A percentile compares a stretch with the other conserved stretches of the same genome.
Evolutionary conservation across 306 rosid genomes (phyloP).

Genomic region (Senna tora): DNA sequence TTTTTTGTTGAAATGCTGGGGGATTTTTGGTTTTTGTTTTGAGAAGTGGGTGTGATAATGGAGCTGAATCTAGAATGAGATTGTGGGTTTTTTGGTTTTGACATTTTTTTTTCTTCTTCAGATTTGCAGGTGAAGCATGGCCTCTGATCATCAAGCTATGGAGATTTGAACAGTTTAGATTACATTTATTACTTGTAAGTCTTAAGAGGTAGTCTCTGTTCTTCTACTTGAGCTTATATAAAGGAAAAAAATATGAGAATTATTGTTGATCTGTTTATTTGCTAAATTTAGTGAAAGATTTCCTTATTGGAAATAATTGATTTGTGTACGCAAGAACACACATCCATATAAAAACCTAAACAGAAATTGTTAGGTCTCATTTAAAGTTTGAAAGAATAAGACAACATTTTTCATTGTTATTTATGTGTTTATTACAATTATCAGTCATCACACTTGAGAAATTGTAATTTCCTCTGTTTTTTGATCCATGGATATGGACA

Average conservation of each 20-base stretch:
- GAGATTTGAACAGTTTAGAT: constrained; percentile 38
- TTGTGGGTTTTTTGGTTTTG: constrained; percentile 29
- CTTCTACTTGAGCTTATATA: constrained; percentile 5
- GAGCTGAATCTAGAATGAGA: constrained; percentile 29
- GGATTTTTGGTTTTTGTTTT: constrained; percentile 12
- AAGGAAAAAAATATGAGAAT: constrained; percentile 1
- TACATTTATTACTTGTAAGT: constrained; percentile 1
- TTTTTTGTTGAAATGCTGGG: constrained; percentile 28
- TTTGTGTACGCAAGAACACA: constrained; percentile 5
- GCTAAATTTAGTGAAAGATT: constrained; percentile 25
- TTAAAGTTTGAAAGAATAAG: not conserved
- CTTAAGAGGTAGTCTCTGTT: constrained; percentile 40
- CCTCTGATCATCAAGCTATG: constrained; percentile 46
- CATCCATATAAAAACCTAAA: constrained; percentile 4
- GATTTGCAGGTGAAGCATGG: constrained; percentile 43
- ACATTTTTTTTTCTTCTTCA: constrained; percentile 30
- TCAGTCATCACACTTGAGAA: not conserved
- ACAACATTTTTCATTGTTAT: constrained; percentile 9
- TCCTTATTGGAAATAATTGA: not conserved
- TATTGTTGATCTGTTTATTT: not conserved
- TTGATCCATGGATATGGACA: constrained; percentile 21
- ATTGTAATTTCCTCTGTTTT: constrained; percentile 1
- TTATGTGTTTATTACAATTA: not conserved
- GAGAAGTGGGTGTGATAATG: not conserved
- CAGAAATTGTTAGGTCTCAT: not conserved